These are phyloP conservation scores for Hyphopichia fennica DNA, from an alignment of 1,139 yeast genomes.

Conservation along the genomic window DNA sequence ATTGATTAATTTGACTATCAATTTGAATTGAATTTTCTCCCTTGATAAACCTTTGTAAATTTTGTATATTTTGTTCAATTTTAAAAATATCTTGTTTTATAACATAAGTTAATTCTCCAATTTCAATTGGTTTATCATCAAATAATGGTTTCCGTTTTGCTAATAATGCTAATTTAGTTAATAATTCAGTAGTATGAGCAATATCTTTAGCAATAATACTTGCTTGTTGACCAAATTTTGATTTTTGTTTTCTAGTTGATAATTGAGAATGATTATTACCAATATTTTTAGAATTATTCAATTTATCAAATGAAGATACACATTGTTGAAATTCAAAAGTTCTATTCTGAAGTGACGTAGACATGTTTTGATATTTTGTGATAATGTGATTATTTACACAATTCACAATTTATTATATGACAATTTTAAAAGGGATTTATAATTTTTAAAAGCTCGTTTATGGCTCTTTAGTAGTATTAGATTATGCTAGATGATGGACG, in stretches of 20 bases:
- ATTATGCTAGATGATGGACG: no score
- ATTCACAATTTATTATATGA: no score
- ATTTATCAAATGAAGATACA: constrained; percentile 66
- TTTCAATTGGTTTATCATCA: constrained; percentile 92
- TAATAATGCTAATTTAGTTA: constrained; percentile 75
- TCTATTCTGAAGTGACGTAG: constrained; percentile 61
- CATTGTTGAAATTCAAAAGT: constrained; percentile 87
- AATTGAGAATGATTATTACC: constrained; percentile 10
- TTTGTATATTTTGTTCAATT: constrained; percentile 75
- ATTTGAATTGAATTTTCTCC: constrained; percentile 47
- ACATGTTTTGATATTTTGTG: no score
- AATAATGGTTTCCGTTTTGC: constrained; percentile 92
- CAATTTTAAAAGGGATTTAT: no score
- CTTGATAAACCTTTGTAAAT: constrained; percentile 55
- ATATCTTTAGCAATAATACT: constrained; percentile 85
- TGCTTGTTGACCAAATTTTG: constrained; percentile 81
- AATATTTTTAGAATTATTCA: constrained; percentile 40
- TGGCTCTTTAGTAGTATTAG: no score
- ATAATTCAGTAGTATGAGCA: constrained; percentile 79
- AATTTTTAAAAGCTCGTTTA: no score
- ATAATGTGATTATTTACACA: no score
- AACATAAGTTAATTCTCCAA: constrained; percentile 87
- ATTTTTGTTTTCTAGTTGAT: constrained; percentile 29
- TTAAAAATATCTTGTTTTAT: constrained; percentile 91
- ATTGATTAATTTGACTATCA: constrained; percentile 64